Evolutionary conservation across 1,284 basidiomycete species (phyloP).

Genomic region (Phellopilus nigrolimitatus): DNA sequence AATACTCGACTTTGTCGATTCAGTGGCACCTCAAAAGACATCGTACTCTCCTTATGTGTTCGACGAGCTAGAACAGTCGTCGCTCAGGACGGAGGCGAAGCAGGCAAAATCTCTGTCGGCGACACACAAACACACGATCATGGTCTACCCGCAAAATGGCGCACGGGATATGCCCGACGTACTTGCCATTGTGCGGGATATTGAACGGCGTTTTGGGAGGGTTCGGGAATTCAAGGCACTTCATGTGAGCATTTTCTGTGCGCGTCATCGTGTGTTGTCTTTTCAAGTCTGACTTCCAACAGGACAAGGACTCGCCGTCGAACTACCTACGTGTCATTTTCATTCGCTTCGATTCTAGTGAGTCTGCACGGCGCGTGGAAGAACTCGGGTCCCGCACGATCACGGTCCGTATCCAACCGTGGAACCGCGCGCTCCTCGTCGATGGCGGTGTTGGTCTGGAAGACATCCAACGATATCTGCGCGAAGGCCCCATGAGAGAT

Average conservation of each 20-base stretch:
- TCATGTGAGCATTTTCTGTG: not conserved
- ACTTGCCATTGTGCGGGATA: conserved; percentile 11
- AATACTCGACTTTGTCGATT: not conserved
- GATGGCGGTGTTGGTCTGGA: conserved; percentile 13
- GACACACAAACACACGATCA: not conserved
- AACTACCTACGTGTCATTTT: conserved; percentile 7
- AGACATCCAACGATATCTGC: conserved; percentile 8
- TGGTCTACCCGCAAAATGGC: not conserved
- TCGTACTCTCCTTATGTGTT: not conserved
- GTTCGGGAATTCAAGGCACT: conserved; percentile 8
- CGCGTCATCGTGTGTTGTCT: not conserved
- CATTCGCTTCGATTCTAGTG: conserved; percentile 1
- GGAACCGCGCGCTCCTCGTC: not conserved
- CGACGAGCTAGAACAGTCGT: not conserved
- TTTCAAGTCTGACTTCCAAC: not conserved
- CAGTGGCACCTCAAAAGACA: not conserved
- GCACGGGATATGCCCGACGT: conserved; percentile 1
- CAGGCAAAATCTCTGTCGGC: not conserved
- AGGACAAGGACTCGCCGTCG: conserved; percentile 15
- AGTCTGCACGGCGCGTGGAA: not conserved
- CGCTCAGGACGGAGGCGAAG: not conserved
- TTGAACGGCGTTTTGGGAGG: conserved; percentile 13
- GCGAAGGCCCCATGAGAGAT: not conserved
- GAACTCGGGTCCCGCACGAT: not conserved
- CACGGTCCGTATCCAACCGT: not conserved